Evolutionary conservation across 139 green algal species (phyloP).

Genomic region (Tetraselmis chui): DNA sequence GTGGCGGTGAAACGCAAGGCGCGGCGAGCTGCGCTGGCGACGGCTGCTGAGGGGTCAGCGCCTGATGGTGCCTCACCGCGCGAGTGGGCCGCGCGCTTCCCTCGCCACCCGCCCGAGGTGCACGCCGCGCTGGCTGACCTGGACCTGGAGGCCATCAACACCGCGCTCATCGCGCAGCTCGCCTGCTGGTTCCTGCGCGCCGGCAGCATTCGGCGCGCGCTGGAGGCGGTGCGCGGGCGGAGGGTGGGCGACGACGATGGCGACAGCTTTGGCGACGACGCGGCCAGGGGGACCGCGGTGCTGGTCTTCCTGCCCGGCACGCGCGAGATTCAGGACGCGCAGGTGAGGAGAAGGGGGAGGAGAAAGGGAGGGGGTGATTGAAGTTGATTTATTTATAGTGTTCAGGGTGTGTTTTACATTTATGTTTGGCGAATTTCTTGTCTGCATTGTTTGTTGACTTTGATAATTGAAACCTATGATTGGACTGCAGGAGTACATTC

Average conservation of each 20-base stretch:
- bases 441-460: no score
- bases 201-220: not conserved
- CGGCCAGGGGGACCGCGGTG: not conserved
- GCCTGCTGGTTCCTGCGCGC: not conserved
- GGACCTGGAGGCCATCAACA: not conserved
- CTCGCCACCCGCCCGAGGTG: not conserved
- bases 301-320: slow-evolving; percentile 9
- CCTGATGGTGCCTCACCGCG: not conserved
- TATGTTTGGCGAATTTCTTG: no score
- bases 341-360: not conserved
- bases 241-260: not conserved
- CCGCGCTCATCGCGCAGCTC: not conserved
- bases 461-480: no score
- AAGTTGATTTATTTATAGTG: no score
- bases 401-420: no score
- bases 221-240: not conserved
- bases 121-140: not conserved
- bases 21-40: no score
- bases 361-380: not conserved
- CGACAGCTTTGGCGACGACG: no score
- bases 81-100: not conserved
- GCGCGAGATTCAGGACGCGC: slow-evolving; percentile 1
- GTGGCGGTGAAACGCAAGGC: not conserved
- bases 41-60: not conserved
- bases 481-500: no score